Percentiles rank a stretch among this genome's conserved stretches.
Conservation (phyloP, 2,329 filamentous ascomycete genomes). For the Seiridium cupressi region DNA sequence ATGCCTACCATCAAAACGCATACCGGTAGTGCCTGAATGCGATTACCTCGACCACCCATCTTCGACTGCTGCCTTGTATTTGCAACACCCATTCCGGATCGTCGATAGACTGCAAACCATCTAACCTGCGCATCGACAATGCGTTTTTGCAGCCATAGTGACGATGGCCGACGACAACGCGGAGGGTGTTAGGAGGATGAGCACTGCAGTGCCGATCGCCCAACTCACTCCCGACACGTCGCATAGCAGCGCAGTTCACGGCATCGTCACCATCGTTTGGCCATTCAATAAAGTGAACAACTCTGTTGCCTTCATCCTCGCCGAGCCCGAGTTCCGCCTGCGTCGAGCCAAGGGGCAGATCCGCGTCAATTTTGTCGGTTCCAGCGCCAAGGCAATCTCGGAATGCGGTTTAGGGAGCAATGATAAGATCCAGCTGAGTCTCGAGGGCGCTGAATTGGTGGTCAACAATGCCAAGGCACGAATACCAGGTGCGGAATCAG, state of each 20-base stretch:
- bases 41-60: too few relatives aligned
- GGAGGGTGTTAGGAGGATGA: conserved; percentile 15
- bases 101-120: neutral
- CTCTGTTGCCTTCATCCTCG: conserved; percentile 75
- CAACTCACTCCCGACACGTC: conserved; percentile 49
- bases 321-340: conserved; percentile 80
- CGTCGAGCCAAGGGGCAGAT: conserved; percentile 78
- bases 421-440: conserved; percentile 67
- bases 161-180: conserved; percentile 11
- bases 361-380: conserved; percentile 70
- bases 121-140: neutral
- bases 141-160: neutral
- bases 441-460: conserved; percentile 69
- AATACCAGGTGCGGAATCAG: conserved; percentile 49
- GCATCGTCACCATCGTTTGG: conserved; percentile 83
- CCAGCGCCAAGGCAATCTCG: conserved; percentile 68
- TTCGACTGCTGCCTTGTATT: neutral
- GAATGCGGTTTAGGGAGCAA: conserved; percentile 71
- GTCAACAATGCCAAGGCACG: conserved; percentile 46
- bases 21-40: too few relatives aligned
- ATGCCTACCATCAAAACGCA: too few relatives aligned
- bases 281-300: conserved; percentile 79
- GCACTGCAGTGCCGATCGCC: conserved; percentile 49
- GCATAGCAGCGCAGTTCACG: conserved; percentile 53
- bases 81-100: neutral